Conservation (phyloP, 192 early-diverging fungal genomes). For the Thoreauomyces humboldtii region DNA sequence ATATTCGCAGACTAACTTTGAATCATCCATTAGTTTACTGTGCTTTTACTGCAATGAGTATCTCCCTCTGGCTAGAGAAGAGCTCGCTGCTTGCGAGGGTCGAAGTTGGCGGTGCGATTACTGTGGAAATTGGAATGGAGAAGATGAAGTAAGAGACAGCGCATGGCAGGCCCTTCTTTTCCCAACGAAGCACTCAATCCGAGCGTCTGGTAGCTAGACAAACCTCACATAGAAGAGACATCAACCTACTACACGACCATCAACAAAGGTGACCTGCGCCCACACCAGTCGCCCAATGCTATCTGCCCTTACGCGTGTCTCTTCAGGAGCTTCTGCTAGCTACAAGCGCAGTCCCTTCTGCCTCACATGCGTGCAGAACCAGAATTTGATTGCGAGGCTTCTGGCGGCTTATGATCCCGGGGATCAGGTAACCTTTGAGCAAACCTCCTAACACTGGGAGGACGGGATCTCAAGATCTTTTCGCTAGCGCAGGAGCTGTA, state of each 20-base stretch:
- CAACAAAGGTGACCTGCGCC: neutral
- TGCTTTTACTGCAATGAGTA: slow-evolving; percentile 22
- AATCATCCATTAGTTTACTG: neutral
- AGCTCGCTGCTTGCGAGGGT: neutral
- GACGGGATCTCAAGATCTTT: neutral
- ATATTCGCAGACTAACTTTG: too few species aligned
- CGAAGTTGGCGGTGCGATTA: slow-evolving; percentile 13
- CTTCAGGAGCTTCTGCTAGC: neutral
- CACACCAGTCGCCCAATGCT: too few species aligned
- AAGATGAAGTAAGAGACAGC: neutral
- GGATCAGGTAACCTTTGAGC: slow-evolving; percentile 11
- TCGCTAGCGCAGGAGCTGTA: slow-evolving; percentile 13
- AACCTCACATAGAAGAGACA: neutral
- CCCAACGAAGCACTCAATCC: neutral
- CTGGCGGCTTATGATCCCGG: slow-evolving; percentile 23
- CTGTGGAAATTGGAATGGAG: slow-evolving; percentile 12
- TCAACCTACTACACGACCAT: neutral
- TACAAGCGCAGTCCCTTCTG: slow-evolving; percentile 7
- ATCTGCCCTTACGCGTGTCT: too few species aligned
- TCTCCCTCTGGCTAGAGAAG: slow-evolving; percentile 1
- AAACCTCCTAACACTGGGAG: neutral
- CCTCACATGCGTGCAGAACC: slow-evolving; percentile 20
- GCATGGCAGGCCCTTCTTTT: neutral
- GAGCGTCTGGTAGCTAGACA: slow-evolving; percentile 1
- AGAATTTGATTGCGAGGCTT: slow-evolving; percentile 11